Evolutionary conservation across 352 stramenopile genomes (phyloP), one percentile per base, ranked within the genome.

Genomic region (Ophiocytium majus): DNA sequence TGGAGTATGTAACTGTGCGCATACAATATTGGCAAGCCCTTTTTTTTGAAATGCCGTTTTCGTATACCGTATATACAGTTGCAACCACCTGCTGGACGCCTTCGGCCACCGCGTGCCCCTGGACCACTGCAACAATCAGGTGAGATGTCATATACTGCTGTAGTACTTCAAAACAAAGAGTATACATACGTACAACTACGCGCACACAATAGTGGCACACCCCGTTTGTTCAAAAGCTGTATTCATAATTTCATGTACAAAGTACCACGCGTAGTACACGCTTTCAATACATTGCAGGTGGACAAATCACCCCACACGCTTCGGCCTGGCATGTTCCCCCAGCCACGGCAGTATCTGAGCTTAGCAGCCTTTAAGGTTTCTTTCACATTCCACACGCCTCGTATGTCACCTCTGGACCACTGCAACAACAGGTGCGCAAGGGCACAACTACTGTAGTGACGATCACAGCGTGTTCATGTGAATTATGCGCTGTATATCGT

Each of bases 1-100:
- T 28, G 87, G 95, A 23, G 92, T 95, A 0, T 91, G 94, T 71
- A 94, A 95, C 86, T 92, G 94, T 84, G 57, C 57, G 19, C 57
- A 66, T 28, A 66, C 17, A 19, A 66, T 28, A 66, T 28, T 66
- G 57, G 57, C 57, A 28, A 19, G 19, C 19, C 17, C 57, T 28
- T n/a, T n/a, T n/a, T n/a, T n/a, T n/a, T n/a, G n/a, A n/a, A n/a
- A n/a, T n/a, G n/a, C n/a, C n/a, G n/a, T n/a, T n/a, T 19, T 66
- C 17, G 17, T 66, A 28, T 28, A 66, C 17, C 57, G 90, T 14
- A 91, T 91, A 80, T 87, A 88, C 79, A 36, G 64, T 0, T 90
- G 87, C 76, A 85, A 89, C 36, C 64, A 89, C 31, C n/a, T 90
- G 0, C 43, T 86, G 76, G 85, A 88, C 19, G 85, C 80, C 23